Evolutionary conservation across 2,329 filamentous ascomycete species (phyloP), one percentile per base, ranked within the genome.

Genomic region (Coniosporium tulheliwenetii): DNA sequence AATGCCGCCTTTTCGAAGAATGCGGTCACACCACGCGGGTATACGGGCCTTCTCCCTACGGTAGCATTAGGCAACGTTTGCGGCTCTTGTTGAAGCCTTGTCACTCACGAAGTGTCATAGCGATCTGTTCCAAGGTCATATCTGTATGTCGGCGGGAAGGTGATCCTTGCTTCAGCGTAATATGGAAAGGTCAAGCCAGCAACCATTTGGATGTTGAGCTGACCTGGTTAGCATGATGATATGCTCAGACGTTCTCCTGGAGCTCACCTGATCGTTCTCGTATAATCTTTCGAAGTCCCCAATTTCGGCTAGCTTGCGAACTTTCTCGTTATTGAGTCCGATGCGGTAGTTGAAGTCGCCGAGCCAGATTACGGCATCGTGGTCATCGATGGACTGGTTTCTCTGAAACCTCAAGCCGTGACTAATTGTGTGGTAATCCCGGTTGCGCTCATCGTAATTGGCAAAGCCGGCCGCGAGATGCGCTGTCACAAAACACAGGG

Each of bases 331-430:
- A 36, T 71, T 73, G 43, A 96, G 69, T 1, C 87, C 89, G 51
- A 98, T 93, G 13, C 91, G 81, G 60, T 98, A 98, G 56, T 98
- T 98, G 67, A 98, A 98, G 59, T 98, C 91, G 5, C 91, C 91
- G 35, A 95, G 72, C 89, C 91, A 98, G 40, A 95, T 80, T 31
- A 96, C 80, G 15, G 83, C 79, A 48, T 81, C 85, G 55, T 98
- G 91, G 56, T 96, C 82, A 51, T 91, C 85, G 46, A 98, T 96
- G 5, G 81, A 75, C 43, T 86, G 71, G 52, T 95, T 94, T 41
- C 85, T 75, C 59, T 94, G 89, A 55, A 98, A 98, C 33, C 84
- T 76, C 30, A 98, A 62, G 2, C 91, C 91, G 45, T 83, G 75
- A 49, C 83, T 80, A 45, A 95, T 95, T 3, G 83, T 94, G 39